A percentile compares a stretch with the other conserved stretches of the same genome.
phyloP scores from a whole-genome alignment of 306 rosid species.

The Sicyos baderoa region DNA sequence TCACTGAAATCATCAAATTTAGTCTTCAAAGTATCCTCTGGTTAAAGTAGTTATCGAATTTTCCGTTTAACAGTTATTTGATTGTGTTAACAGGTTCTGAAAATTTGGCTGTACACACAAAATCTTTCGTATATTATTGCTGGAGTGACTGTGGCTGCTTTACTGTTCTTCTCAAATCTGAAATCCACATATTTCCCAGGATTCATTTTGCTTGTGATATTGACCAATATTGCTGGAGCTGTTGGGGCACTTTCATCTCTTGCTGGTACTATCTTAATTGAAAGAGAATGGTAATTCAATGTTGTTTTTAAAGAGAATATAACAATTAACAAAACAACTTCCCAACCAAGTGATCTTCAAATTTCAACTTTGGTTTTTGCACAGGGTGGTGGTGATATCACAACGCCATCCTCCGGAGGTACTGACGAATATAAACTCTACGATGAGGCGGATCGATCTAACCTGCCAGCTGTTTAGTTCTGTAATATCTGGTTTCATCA shows the following conservation, averaged over 20 bases:
- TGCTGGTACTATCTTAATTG: constrained; percentile 78
- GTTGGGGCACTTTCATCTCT: constrained; percentile 73
- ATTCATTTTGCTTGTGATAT: constrained; percentile 42
- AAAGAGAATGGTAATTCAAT: constrained; percentile 82
- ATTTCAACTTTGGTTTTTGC: not conserved
- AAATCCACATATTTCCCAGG: constrained; percentile 41
- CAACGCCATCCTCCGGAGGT: constrained; percentile 53
- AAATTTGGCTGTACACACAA: constrained; percentile 65
- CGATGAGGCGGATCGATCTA: constrained; percentile 72
- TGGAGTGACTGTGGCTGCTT: constrained; percentile 48
- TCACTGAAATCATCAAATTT: not conserved
- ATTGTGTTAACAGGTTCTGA: constrained; percentile 49
- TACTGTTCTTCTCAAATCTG: constrained; percentile 46
- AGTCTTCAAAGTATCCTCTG: not conserved
- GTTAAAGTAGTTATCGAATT: not conserved
- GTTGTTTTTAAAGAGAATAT: not conserved
- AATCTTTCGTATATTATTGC: constrained; percentile 67
- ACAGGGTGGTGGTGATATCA: constrained; percentile 83
- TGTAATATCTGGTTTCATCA: constrained; percentile 67
- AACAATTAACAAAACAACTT: not conserved
- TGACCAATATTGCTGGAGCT: constrained; percentile 67
- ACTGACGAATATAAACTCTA: constrained; percentile 61
- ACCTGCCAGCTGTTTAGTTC: constrained; percentile 77
- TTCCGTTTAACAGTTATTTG: not conserved
- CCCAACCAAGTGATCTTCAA: not conserved